Evolutionary conservation across 495 filamentous ascomycete species (phyloP).

Genomic region (Xylaria palmicola): DNA sequence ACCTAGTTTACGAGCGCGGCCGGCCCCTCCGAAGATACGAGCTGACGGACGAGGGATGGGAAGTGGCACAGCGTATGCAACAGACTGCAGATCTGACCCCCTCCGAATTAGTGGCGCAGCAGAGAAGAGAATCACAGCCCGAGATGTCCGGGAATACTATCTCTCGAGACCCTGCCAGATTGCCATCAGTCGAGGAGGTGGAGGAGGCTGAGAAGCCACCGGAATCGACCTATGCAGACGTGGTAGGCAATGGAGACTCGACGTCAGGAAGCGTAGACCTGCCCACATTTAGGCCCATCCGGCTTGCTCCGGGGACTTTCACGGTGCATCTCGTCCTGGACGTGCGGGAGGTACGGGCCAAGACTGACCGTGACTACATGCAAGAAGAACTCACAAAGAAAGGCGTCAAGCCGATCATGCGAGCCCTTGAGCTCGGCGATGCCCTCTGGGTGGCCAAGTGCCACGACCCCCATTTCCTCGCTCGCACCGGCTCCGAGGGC

Average conservation of each 20-base stretch:
- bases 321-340: conserved; percentile 74
- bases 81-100: conserved; percentile 37
- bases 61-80: conserved; percentile 68
- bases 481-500: conserved; percentile 60
- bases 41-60: conserved; percentile 78
- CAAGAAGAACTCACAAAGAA: conserved; percentile 66
- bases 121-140: conserved; percentile 14
- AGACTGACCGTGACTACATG: conserved; percentile 76
- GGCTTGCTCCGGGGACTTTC: conserved; percentile 63
- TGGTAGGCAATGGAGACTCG: conserved; percentile 42
- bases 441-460: conserved; percentile 79
- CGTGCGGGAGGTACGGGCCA: conserved; percentile 74
- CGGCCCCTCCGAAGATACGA: conserved; percentile 66
- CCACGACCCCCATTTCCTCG: conserved; percentile 55
- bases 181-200: conserved; percentile 24
- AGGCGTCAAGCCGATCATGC: conserved; percentile 63
- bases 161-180: conserved; percentile 8
- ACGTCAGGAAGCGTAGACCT: conserved; percentile 34
- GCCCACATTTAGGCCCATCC: conserved; percentile 58
- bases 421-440: conserved; percentile 72
- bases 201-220: conserved; percentile 16
- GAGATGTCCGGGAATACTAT: conserved; percentile 3
- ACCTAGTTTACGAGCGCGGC: conserved; percentile 70
- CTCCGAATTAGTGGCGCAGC: conserved; percentile 14
- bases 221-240: conserved; percentile 30